Evolutionary conservation across 768 basidiomycete species (phyloP), one percentile per base, ranked within the genome.

Genomic region (Lactifluus hygrophoroides): DNA sequence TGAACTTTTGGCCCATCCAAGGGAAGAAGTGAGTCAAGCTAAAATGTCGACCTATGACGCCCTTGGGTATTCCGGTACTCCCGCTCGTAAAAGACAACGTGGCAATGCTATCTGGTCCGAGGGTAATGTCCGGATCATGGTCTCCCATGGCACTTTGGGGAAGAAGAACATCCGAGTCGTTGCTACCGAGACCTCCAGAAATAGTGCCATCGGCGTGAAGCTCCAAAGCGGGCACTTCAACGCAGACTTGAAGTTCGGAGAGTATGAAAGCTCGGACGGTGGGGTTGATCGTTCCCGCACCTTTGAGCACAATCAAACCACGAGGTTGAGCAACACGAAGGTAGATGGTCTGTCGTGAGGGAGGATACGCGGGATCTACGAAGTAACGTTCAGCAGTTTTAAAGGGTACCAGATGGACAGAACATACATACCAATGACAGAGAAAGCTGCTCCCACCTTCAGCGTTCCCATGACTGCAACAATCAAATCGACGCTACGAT

Each of bases 11-110:
- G 21, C 88, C 87, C 96, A 99, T 98, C 96, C 96, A 99, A 2
- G 94, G 94, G 82, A 98, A 98, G 80, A 98, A 99, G 70, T 98
- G 96, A 0, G 96, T 99, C 64, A 99, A 74, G 64, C 89, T 92
- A 72, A 89, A 98, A 70, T 99, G 96, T 45, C 96, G 76, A 0
- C 96, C 96, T 60, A 81, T 82, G 19, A 99, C 95, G n/a, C 95
- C 95, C 74, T 99, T 98, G 0, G 96, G 96, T 46, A 98, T 93
- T 28, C 96, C 95, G 0, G 96, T 99, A 66, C 90, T 94, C 53
- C 96, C 96, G 65, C 89, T 94, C 1, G 96, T 99, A 74, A 99
- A 99, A 1, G 90, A 93, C 25, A 99, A 74, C 0, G 96, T 99
- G 0, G 90, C 96, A 30, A 94, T 76, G 61, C 89, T 93, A 67